Conservation (phyloP, 2,329 filamentous ascomycete genomes). For the Thelonectria olida region DNA sequence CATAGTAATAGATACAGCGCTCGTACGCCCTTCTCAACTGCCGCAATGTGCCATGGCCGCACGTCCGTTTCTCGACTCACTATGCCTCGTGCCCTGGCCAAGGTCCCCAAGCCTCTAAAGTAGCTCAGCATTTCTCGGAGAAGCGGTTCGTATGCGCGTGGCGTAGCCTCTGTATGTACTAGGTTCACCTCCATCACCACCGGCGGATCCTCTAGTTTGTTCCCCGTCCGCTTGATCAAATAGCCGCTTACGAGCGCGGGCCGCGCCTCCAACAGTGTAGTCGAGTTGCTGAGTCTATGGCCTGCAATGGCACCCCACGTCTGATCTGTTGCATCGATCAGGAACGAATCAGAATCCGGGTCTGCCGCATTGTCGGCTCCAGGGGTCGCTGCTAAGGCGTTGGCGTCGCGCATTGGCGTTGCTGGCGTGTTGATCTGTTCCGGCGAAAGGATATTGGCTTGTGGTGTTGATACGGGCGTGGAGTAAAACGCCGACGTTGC, state of each 20-base stretch:
- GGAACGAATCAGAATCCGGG: conserved; percentile 65
- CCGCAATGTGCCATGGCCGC: conserved; percentile 82
- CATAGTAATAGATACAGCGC: conserved; percentile 73
- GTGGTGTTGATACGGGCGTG: conserved; percentile 76
- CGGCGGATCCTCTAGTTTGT: conserved; percentile 65
- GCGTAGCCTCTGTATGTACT: conserved; percentile 62
- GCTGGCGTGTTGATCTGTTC: conserved; percentile 64
- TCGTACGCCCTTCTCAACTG: conserved; percentile 73
- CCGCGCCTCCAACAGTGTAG: conserved; percentile 62
- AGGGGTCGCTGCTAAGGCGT: conserved; percentile 55
- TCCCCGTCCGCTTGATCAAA: conserved; percentile 70
- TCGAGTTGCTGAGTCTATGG: conserved; percentile 70
- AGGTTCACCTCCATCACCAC: conserved; percentile 72
- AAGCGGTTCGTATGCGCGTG: conserved; percentile 68
- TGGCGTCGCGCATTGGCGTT: conserved; percentile 56
- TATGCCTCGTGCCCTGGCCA: conserved; percentile 74
- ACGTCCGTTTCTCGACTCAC: conserved; percentile 67
- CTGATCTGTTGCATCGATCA: conserved; percentile 78
- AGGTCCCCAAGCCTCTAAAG: conserved; percentile 73
- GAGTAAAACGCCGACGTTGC: conserved; percentile 58
- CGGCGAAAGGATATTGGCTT: conserved; percentile 66
- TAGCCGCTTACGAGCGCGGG: conserved; percentile 72
- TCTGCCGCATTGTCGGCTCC: conserved; percentile 55
- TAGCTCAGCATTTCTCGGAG: conserved; percentile 75
- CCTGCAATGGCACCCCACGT: conserved; percentile 78